Base-by-base conservation (phyloP, 139 green algal genomes). In the Haematococcus lacustris region DNA sequence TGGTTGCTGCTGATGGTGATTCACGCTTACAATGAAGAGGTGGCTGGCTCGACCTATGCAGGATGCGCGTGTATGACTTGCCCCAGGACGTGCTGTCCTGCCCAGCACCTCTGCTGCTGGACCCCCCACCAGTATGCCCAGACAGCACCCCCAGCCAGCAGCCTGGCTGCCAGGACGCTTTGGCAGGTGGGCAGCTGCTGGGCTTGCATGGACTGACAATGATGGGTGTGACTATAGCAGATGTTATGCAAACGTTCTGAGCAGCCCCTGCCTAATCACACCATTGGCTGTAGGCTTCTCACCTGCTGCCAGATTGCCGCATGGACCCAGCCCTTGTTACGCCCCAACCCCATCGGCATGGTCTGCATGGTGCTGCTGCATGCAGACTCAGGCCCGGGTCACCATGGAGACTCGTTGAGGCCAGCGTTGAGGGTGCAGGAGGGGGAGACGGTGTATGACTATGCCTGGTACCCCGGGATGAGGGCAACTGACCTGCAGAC, bases 361-460 rank as follows among this genome's bases (percentile, higher is more conserved):
- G 53, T 35, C 53, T 35, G 60, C 60, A 23, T 7, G 3, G 30
- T 41, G 3, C 4, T 21, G 30, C 30, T 17, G 43, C 13, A 25
- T 65, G 17, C 28, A 25, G 13, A 34, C 13, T 4, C 69, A 39
- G 66, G 51, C 59, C 38, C 30, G 47, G 68, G 40, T n/a, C 30
- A 50, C 25, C n/a, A n/a, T 6, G 7, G 1, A 17, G 83, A 89
- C 78, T 76, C 65, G 63, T 43, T 88, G 26, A 3, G 38, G 0
- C 67, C 80, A 0, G 85, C 76, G 25, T 70, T 91, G 71, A 68
- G 79, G 6, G 78, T 94, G 32, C 63, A 86, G 21, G 83, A 86
- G 38, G 86, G 88, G 1, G 91, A 96, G 77, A 76, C 77, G 0
- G 68, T 95, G 3, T 96, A 95, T 72, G 91, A 95, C 69, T 96